Evolutionary conservation across 129 eudicot species (phyloP).

Genomic region (Gnaphalium uliginosum): DNA sequence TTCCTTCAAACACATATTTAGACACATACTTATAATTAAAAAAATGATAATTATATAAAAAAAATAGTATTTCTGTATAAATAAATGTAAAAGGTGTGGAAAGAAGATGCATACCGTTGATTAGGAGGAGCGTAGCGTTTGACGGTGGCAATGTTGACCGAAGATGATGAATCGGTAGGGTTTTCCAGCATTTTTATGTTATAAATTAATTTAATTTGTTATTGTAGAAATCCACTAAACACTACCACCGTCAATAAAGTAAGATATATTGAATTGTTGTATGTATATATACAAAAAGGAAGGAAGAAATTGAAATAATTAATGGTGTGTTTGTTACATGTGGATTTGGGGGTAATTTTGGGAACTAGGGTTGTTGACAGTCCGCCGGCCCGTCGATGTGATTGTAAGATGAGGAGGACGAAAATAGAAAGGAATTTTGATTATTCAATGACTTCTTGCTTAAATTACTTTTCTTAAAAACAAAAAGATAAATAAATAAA

Average conservation of each 20-base stretch:
- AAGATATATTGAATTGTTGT: not conserved
- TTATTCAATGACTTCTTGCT: not conserved
- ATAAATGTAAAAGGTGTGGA: not conserved
- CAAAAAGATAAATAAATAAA: too few species aligned
- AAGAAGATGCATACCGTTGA: slow-evolving; percentile 46
- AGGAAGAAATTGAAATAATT: not conserved
- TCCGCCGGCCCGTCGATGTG: slow-evolving; percentile 32
- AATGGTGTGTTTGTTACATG: not conserved
- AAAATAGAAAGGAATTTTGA: slow-evolving; percentile 20
- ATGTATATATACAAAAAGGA: slow-evolving; percentile 14
- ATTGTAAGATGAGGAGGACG: not conserved
- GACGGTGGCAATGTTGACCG: slow-evolving; percentile 55
- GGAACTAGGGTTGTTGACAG: slow-evolving; percentile 34
- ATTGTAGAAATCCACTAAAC: slow-evolving; percentile 13
- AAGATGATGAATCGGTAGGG: slow-evolving; percentile 55
- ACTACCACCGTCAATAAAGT: slow-evolving; percentile 40
- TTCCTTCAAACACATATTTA: slow-evolving; percentile 42
- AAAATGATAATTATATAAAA: not conserved
- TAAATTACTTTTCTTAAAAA: too few species aligned
- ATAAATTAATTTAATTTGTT: too few species aligned
- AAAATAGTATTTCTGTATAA: not conserved
- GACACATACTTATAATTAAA: not conserved
- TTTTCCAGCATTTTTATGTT: slow-evolving; percentile 60
- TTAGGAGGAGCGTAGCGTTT: slow-evolving; percentile 88
- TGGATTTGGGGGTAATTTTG: slow-evolving; percentile 10